Base-by-base conservation (phyloP, 2,329 filamentous ascomycete genomes). In the Apiospora saccharicola region DNA sequence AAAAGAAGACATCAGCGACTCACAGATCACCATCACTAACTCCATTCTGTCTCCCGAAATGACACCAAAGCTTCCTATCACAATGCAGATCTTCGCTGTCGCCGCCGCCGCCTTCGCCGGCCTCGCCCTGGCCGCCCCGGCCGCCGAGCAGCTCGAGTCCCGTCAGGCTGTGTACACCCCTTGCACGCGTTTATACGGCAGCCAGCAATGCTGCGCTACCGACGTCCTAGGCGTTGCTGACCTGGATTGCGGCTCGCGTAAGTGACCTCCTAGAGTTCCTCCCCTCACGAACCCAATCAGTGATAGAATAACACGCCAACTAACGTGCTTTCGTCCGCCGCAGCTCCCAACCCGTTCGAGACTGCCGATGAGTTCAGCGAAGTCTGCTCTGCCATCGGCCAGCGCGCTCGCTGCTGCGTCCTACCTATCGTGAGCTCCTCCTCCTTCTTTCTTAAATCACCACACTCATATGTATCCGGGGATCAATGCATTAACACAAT, bases 121-220 rank as follows among this genome's bases (percentile, higher is more conserved):
- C 72, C 61, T 73, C 44, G 43, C 70, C 43, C 16, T 68, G 46
- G 49, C 67, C 70, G 72, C 70, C 70, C 37, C 69, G n/a, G 72
- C 72, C 16, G 67, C 67, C n/a, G 70, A 70, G 22, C 43, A 49
- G 22, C 30, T 71, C 67, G 47, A 46, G n/a, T 26, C 67, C 43
- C 72, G 72, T 19, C 72, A 73, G 67, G 68, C 75, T 30, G 26
- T 30, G 7, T 86, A 86, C 71, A 69, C 76, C 12, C 80, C 86
- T 57, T 87, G 86, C 77, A 80, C 80, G 43, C 82, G 81, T 24
- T 81, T 86, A 26, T 86, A 86, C 76, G 79, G 77, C 75, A 83
- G 76, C 44, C 77, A 87, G 4, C 85, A 88, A 75, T 92, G 90
- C 85, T 92, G 90, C 78, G 87, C 89, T 19, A 90, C 89, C 34